Evolutionary conservation across 108 stramenopile species (phyloP).

Genomic region (Pseudonitzschia pungens): DNA sequence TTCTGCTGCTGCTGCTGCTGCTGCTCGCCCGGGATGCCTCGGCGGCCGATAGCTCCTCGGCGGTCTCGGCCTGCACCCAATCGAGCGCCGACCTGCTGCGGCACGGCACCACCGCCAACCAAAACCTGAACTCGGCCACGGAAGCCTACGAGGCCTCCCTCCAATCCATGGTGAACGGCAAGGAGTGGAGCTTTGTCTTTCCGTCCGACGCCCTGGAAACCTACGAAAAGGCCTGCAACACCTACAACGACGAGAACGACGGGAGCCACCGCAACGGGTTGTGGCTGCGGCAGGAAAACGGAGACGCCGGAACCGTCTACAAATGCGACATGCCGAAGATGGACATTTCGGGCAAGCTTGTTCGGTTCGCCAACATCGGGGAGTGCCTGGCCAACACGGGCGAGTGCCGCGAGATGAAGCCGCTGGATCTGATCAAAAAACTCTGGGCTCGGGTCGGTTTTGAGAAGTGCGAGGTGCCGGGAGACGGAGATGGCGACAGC

Average conservation of each 20-base stretch:
- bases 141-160: not conserved
- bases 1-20: too few relatives aligned
- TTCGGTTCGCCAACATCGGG: not conserved
- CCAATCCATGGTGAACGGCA: not conserved
- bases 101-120: not conserved
- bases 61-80: too few relatives aligned
- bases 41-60: too few relatives aligned
- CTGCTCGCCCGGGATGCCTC: too few relatives aligned
- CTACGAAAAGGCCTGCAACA: not conserved
- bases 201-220: not conserved
- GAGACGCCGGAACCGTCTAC: not conserved
- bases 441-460: not conserved
- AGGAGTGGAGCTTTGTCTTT: not conserved
- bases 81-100: too few relatives aligned
- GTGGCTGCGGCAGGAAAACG: not conserved
- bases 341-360: not conserved
- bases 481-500: not conserved
- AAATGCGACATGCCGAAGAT: not conserved
- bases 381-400: conserved; percentile 11
- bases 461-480: not conserved
- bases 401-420: not conserved
- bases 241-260: not conserved
- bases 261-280: not conserved
- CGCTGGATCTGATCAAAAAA: not conserved
- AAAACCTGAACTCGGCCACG: not conserved